Base-by-base conservation (phyloP, 2,329 filamentous ascomycete species). In the Tolypocladium nubicola region DNA sequence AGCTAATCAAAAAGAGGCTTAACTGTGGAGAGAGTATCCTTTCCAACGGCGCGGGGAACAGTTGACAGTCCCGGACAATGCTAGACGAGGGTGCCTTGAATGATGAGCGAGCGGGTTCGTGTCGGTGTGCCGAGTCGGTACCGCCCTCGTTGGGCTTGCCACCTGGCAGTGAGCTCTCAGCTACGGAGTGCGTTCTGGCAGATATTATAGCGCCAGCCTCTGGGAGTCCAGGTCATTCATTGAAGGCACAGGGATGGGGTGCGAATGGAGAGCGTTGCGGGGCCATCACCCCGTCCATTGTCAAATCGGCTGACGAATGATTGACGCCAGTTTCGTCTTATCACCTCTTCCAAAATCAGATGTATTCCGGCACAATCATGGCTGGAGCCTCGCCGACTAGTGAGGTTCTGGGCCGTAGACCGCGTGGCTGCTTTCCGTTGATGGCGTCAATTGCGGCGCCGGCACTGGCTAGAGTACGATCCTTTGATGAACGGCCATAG, bases 1-100 rank as follows among this genome's bases (percentile, higher is more conserved):
- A 56, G 55, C 55, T 56, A 56, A 53, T 53, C 55, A 35, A 35
- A 21, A 53, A 43, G 45, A 23, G 55, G 47, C 39, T 30, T 52
- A 19, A 13, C 33, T 19, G 55, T 37, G 49, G 53, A 56, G 55
- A 26, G 26, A 30, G 21, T 9, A 3, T 10, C 7, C 37, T 30
- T 37, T 19, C 23, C 37, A 9, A 40, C 49, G 50, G 49, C 26
- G 45, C 52, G 52, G 38, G 52, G 52, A 54, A 54, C 38, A 33
- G 37, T 39, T 43, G 38, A 37, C 50, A 41, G 19, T 43, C 56
- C 33, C 16, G 23, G 35, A 55, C 30, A 50, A 50, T 50, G 30
- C 47, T 21, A 4, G 47, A 21, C 30, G 47, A 35, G 30, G 30
- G 19, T n/a, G 45, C 45, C 30, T 50, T 49, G 26, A 50, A 35